Percentiles rank a stretch among this genome's conserved stretches.
Evolutionary conservation across 495 filamentous ascomycete species (phyloP).

Genomic region (Penicillium silybi): DNA sequence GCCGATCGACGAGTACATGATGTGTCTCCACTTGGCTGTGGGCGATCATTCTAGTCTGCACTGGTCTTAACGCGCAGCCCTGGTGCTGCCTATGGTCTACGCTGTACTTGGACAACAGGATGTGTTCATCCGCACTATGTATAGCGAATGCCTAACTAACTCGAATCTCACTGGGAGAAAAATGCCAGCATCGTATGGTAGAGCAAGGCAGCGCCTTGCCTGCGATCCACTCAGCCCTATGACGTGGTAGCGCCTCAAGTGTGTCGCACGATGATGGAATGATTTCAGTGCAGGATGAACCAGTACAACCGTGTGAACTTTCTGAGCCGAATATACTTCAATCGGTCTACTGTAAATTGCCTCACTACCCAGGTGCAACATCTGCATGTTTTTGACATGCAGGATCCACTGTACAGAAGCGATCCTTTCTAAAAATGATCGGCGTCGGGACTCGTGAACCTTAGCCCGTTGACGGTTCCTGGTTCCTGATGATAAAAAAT

Average conservation of each 20-base stretch:
- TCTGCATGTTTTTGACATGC: neutral
- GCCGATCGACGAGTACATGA: neutral
- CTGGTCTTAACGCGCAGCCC: neutral
- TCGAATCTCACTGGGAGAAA: neutral
- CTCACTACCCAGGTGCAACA: neutral
- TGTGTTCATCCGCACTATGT: neutral
- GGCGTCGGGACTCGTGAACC: neutral
- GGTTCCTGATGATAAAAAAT: neutral
- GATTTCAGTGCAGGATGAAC: neutral
- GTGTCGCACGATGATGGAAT: neutral
- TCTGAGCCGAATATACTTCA: neutral
- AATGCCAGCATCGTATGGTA: neutral
- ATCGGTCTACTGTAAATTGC: neutral
- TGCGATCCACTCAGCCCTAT: conserved; percentile 20
- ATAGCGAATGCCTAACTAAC: neutral
- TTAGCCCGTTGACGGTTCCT: neutral
- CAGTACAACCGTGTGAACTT: neutral
- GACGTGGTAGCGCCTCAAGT: conserved; percentile 12
- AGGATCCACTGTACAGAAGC: neutral
- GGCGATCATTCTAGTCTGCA: conserved; percentile 1
- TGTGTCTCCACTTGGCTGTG: neutral
- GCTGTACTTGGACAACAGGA: neutral
- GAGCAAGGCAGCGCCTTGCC: conserved; percentile 5
- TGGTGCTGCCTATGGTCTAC: neutral
- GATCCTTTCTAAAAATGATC: neutral